These are phyloP conservation scores for Phascolomyces articulosus DNA, from an alignment of 371 early-diverging fungal genomes.

Conservation along the genomic window DNA sequence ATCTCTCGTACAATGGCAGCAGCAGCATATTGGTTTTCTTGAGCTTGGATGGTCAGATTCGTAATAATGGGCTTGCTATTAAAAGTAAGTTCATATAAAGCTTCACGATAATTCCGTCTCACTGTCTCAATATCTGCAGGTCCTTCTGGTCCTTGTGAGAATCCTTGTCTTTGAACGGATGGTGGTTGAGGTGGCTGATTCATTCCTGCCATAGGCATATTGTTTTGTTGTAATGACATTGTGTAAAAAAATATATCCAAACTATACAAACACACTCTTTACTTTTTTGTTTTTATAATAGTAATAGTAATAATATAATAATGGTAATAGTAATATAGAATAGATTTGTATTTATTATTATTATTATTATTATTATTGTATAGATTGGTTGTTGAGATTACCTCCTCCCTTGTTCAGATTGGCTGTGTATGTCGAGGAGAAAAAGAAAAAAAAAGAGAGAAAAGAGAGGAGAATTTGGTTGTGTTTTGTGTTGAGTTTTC, in stretches of 20 bases:
- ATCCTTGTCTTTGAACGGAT: constrained; percentile 19
- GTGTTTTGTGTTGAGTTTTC: no score
- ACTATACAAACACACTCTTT: not conserved
- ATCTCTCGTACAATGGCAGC: constrained; percentile 80
- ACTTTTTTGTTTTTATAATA: not conserved
- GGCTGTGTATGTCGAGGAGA: no score
- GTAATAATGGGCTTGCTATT: constrained; percentile 92
- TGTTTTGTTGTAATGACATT: constrained; percentile 26
- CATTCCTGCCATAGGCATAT: constrained; percentile 15
- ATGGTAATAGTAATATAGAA: no score
- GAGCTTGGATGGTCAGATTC: constrained; percentile 84
- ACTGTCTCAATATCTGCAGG: constrained; percentile 34
- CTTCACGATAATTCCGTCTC: constrained; percentile 36
- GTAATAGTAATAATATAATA: no score
- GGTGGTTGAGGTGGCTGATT: constrained; percentile 13
- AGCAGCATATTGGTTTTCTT: constrained; percentile 69
- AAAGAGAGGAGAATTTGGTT: no score
- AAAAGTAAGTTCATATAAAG: constrained; percentile 76
- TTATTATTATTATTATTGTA: no score
- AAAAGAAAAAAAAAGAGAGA: no score
- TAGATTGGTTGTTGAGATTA: no score
- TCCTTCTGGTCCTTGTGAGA: constrained; percentile 16
- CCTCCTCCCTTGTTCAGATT: no score
- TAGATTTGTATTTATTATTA: no score
- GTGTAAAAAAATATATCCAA: not conserved